Base-by-base conservation (phyloP, 352 stramenopile genomes). In the Phytophthora megakarya region DNA sequence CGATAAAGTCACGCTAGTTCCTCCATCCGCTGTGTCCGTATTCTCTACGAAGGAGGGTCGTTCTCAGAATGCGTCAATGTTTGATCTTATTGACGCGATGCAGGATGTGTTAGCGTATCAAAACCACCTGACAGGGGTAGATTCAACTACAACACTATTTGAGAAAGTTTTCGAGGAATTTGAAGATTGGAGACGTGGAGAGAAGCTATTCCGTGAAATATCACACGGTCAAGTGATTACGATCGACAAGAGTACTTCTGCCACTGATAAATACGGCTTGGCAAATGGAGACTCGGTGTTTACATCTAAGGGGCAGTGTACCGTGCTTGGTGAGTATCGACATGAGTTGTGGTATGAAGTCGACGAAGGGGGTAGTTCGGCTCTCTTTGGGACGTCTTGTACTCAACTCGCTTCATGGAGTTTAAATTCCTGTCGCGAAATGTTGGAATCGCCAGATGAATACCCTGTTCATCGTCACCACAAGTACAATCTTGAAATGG, bases 1-100 rank as follows among this genome's bases (percentile, higher is more conserved):
- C 40, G 89, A 97, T 46, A 83, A 92, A 43, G 48, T 97, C 15
- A 94, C 86, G 9, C 46, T 97, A 16, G 67, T 93, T 5, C 80
- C 80, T 22, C 73, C 81, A 22, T 46, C 58, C 9, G 23, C 37
- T 52, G 26, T 42, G 43, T 44, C 57, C 19, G 18, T 56, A 40
- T 39, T 60, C 48, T n/a, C 15, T 23, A 18, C 32, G 3, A 38
- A 63, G 11, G 26, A 39, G 13, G 48, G 50, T 12, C 45, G 28
- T 13, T 56, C 67, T 8, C 78, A 85, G 50, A 73, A 81, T 39
- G 65, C 69, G 7, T 87, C 81, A 1, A 73, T 79, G 0, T 48
- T 84, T 19, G 60, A 68, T 16, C 44, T 78, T 1, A 57, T 88
- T 19, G 53, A 64, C 5, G 57, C 40, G 4, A 73, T 83, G 69